Percentiles rank a stretch among this genome's conserved stretches.
These are phyloP conservation scores for Ceratocystiopsis minuta DNA, from an alignment of 2,329 filamentous ascomycete species.

Conservation along the genomic window DNA sequence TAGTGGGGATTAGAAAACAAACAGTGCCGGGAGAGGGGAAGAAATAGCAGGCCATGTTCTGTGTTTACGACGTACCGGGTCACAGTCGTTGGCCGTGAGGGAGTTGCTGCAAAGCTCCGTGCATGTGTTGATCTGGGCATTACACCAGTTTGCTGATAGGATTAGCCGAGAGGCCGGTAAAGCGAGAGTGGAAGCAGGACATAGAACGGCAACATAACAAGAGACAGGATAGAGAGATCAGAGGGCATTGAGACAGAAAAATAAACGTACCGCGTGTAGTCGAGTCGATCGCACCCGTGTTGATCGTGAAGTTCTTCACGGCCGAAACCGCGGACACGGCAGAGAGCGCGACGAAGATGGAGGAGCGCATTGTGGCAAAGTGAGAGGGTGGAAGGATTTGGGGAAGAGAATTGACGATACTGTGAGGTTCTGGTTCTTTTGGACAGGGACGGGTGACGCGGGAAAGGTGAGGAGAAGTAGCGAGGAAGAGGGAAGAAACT, in stretches of 20 bases:
- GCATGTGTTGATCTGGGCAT: conserved; percentile 32
- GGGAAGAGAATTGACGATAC: not conserved
- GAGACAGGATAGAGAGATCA: not conserved
- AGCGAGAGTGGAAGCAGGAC: not conserved
- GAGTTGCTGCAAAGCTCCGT: conserved; percentile 24
- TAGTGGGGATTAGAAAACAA: conserved; percentile 11
- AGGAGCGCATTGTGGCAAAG: conserved; percentile 23
- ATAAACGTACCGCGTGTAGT: conserved; percentile 22
- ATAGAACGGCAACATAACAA: not conserved
- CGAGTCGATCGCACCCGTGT: conserved; percentile 18
- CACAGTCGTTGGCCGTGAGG: conserved; percentile 25
- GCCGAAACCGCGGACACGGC: conserved; percentile 18
- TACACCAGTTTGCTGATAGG: conserved; percentile 31
- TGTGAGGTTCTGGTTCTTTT: not conserved
- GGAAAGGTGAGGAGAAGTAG: not conserved
- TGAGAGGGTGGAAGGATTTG: not conserved
- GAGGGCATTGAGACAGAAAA: not conserved
- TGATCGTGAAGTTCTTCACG: conserved; percentile 28
- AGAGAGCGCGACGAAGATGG: conserved; percentile 25
- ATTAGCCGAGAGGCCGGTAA: conserved; percentile 2
- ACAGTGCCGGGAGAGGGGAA: not conserved
- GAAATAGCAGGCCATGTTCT: too few relatives aligned
- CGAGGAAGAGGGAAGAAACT: not conserved
- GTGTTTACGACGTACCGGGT: conserved; percentile 20
- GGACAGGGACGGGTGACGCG: not conserved